A percentile compares a stretch with the other conserved stretches of the same genome.
phyloP scores from a whole-genome alignment of 2,329 filamentous ascomycete genomes.

The Fusarium chaquense region DNA sequence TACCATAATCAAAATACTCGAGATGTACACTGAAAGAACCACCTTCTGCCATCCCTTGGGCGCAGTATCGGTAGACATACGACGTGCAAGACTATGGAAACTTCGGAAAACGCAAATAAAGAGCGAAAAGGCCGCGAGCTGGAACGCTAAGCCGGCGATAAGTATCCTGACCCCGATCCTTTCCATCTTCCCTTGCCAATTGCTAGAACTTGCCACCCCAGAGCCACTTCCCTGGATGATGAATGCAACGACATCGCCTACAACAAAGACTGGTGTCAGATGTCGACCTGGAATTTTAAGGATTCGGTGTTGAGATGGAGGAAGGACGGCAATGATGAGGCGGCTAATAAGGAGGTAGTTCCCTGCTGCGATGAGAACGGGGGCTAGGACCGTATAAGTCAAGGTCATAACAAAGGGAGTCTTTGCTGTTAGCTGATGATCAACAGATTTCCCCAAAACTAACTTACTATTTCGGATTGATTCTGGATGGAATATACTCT shows the following conservation, averaged over 20 bases:
- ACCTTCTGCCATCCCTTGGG: conserved; percentile 55
- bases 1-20: conserved; percentile 60
- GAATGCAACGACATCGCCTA: conserved; percentile 59
- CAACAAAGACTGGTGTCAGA: conserved; percentile 61
- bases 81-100: conserved; percentile 53
- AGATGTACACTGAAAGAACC: conserved; percentile 57
- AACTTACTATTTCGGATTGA: conserved; percentile 51
- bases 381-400: conserved; percentile 61
- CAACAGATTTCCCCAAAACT: fast-evolving
- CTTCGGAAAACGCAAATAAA: conserved; percentile 56
- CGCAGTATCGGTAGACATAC: conserved; percentile 41
- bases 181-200: conserved; percentile 58
- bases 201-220: conserved; percentile 56
- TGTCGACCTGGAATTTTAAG: conserved; percentile 53
- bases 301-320: conserved; percentile 50
- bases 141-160: conserved; percentile 57
- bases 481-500: conserved; percentile 54
- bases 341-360: conserved; percentile 65
- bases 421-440: conserved; percentile 30
- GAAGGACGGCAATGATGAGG: conserved; percentile 56
- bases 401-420: conserved; percentile 55
- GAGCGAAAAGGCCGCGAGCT: conserved; percentile 55
- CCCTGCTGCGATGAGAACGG: conserved; percentile 62
- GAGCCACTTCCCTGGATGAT: conserved; percentile 60
- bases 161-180: conserved; percentile 56